Conservation (phyloP, 2,329 filamentous ascomycete genomes). For the Hypoxylon sp. region DNA sequence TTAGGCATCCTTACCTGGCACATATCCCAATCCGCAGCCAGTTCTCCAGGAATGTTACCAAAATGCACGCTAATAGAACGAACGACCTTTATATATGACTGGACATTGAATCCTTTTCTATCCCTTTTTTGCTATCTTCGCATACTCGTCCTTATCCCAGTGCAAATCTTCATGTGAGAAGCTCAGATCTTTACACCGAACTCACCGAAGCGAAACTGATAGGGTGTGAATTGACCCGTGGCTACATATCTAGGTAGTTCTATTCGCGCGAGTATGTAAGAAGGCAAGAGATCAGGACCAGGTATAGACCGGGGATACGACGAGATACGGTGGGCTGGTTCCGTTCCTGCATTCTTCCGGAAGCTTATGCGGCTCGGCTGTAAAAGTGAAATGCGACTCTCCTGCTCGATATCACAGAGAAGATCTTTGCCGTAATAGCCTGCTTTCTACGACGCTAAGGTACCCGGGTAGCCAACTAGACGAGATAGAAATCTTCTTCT, state of each 20-base stretch:
- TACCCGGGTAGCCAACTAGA: too few relatives aligned
- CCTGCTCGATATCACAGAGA: neutral
- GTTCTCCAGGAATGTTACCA: too few relatives aligned
- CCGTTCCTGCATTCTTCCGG: slow-evolving; percentile 30
- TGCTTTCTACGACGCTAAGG: neutral
- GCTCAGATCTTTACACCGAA: neutral
- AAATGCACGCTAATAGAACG: neutral
- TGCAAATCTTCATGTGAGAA: neutral
- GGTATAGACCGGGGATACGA: too few relatives aligned
- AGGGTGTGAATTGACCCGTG: neutral
- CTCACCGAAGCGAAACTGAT: neutral
- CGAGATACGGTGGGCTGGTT: slow-evolving; percentile 17
- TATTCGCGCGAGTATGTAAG: neutral
- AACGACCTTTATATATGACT: too few relatives aligned
- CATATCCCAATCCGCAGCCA: too few relatives aligned
- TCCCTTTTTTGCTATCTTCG: neutral
- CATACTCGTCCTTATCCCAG: neutral
- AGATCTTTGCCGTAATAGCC: neutral
- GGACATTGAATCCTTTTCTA: neutral
- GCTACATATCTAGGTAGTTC: neutral
- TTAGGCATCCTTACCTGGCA: too few relatives aligned
- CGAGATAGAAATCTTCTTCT: neutral
- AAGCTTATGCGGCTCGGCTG: slow-evolving; percentile 27
- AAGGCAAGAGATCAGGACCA: neutral
- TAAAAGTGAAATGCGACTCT: neutral